Conservation (phyloP, 441 rosid species). For the Aquilaria agallochum region DNA sequence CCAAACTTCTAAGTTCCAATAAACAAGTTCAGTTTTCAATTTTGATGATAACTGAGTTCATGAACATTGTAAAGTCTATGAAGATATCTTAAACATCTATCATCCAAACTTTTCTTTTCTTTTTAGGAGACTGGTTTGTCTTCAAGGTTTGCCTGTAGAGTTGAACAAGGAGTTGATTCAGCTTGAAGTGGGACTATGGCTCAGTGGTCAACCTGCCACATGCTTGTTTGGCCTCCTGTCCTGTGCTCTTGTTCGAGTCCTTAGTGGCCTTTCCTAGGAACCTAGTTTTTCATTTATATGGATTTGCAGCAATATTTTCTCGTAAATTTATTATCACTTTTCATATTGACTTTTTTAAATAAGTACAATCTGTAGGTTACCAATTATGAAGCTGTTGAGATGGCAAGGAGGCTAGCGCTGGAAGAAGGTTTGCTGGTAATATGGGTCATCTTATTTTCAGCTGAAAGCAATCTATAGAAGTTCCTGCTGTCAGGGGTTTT, state of each 20-base stretch:
- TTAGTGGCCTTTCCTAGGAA: no score
- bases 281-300: not conserved
- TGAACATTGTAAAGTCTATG: no score
- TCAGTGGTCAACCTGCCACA: no score
- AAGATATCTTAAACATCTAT: no score
- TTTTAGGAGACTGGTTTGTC: no score
- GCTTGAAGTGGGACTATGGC: no score
- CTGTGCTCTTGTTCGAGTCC: not conserved
- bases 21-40: no score
- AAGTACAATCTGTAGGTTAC: constrained; percentile 44
- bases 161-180: no score
- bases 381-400: constrained; percentile 75
- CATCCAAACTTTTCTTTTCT: no score
- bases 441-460: constrained; percentile 9
- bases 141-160: no score
- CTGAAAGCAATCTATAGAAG: constrained; percentile 6
- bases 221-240: not conserved
- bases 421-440: constrained; percentile 96
- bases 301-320: not conserved
- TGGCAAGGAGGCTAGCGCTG: constrained; percentile 88
- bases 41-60: no score
- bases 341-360: constrained; percentile 12
- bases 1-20: no score
- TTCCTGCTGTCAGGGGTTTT: not conserved
- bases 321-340: not conserved